A percentile compares a stretch with the other conserved stretches of the same genome.
phyloP scores from a whole-genome alignment of 208 protist species.

The Acanthamoeba healyi region DNA sequence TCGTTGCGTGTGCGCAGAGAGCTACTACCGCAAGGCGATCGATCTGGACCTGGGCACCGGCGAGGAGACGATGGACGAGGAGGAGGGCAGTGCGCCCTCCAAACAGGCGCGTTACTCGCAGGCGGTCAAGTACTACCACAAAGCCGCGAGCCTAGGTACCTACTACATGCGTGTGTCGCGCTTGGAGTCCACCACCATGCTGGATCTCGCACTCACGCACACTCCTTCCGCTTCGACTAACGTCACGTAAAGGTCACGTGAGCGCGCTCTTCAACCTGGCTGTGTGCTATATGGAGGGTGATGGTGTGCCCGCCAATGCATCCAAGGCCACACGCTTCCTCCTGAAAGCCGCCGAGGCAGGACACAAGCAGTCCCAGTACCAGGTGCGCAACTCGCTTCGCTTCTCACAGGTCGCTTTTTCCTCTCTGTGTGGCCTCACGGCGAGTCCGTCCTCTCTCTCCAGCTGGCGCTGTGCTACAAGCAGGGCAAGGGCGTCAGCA shows the following conservation, averaged over 20 bases:
- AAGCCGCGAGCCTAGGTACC: not conserved
- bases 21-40: constrained; percentile 45
- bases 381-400: not conserved
- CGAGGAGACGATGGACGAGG: not conserved
- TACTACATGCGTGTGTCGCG: no score
- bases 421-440: not conserved
- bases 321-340: constrained; percentile 41
- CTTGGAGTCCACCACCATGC: no score
- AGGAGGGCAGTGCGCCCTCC: not conserved
- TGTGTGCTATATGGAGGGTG: constrained; percentile 68
- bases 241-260: constrained; percentile 26
- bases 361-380: constrained; percentile 70
- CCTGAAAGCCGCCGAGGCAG: constrained; percentile 41
- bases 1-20: no score
- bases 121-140: constrained; percentile 68
- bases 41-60: constrained; percentile 57
- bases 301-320: constrained; percentile 26
- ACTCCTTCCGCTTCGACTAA: no score
- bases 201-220: no score
- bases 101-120: not conserved
- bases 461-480: constrained; percentile 71
- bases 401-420: not conserved
- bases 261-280: constrained; percentile 34
- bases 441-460: no score
- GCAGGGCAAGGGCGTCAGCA: constrained; percentile 36